Evolutionary conservation across 768 basidiomycete species (phyloP), one percentile per base, ranked within the genome.

Genomic region (Tricholoma sp.): DNA sequence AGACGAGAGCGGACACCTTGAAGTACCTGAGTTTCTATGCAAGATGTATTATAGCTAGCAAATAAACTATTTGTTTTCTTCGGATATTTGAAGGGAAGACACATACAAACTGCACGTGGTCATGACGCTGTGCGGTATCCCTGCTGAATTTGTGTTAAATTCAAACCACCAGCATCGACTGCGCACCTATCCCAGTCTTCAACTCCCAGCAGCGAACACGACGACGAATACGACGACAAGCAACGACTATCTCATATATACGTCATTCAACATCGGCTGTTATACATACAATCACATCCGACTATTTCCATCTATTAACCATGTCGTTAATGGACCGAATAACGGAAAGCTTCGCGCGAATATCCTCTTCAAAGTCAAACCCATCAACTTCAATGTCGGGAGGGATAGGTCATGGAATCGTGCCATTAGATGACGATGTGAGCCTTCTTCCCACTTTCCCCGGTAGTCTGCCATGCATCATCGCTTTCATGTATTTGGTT

Each of bases 401-500:
- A 47, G 86, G 88, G 5, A 82, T 86, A 62, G 85, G 84, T 12
- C 75, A 79, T 67, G 85, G 83, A 14, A 80, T 83, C 69, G 80
- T 82, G 11, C 78, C 76, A 41, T 82, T 83, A 59, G 81, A 88
- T 53, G 87, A 91, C 68, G 85, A 91, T 70, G 89, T 91, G 71
- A 79, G 88, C 77, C 24, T 56, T 46, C 51, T 59, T 32, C 18
- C 41, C 19, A 41, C 24, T 14, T 18, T 31, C 32, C 29, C 31
- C 55, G 55, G 51, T 34, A 27, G 50, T n/a, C n/a, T n/a, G n/a
- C n/a, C 37, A 39, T 32, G 24, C 24, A 21, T 8, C 43, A 37
- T 29, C 47, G 22, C 32, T 32, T 43, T 34, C 37, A 12, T 27
- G n/a, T 31, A 32, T n/a, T 41, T 57, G 59, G 63, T 59, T 63